Evolutionary conservation across 768 basidiomycete species (phyloP), one percentile per base, ranked within the genome.

Genomic region (Boletus rufocinnamomeus): DNA sequence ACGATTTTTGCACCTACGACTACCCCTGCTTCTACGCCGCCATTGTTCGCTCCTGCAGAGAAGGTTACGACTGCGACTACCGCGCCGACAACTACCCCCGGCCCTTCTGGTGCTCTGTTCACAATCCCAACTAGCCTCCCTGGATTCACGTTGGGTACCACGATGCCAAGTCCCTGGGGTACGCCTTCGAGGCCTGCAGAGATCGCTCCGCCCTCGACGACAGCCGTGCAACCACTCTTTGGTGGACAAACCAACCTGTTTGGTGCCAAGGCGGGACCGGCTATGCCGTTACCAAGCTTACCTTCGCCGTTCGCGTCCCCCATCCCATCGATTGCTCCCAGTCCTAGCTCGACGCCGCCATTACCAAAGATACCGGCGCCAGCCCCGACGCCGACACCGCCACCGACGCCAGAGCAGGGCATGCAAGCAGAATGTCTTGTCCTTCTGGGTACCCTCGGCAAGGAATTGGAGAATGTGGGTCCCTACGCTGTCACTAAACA

Each of bases 351-450:
- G 7, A 49, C 58, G 6, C 58, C 52, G 6, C 54, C 60, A 5
- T 17, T 38, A 47, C 38, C 61, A 13, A 60, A 23, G n/a, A 17
- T 49, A 5, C 50, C 51, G 13, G 21, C 21, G n/a, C 41, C 41
- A 21, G 4, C 54, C 9, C 55, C 69, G 21, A 48, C 60, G 5
- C 57, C 58, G 19, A 48, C 60, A 6, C 57, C 58, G 19, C 23
- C 63, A 25, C 63, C 69, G 58, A 73, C 56, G 58, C 77, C 57
- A 59, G 81, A 85, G 58, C 80, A 84, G 54, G 85, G 87, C 11
- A 83, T 93, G 82, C 88, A 90, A 64, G 77, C 79, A 19, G 86
- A 92, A 66, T 87, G 87, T 61, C 63, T 69, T 3, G 47, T 77
- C 35, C 75, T 93, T 35, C 76, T 86, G 43, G 54, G 61, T 2